These are phyloP conservation scores for Pythium insidiosum DNA, from an alignment of 352 stramenopile genomes.

Conservation along the genomic window DNA sequence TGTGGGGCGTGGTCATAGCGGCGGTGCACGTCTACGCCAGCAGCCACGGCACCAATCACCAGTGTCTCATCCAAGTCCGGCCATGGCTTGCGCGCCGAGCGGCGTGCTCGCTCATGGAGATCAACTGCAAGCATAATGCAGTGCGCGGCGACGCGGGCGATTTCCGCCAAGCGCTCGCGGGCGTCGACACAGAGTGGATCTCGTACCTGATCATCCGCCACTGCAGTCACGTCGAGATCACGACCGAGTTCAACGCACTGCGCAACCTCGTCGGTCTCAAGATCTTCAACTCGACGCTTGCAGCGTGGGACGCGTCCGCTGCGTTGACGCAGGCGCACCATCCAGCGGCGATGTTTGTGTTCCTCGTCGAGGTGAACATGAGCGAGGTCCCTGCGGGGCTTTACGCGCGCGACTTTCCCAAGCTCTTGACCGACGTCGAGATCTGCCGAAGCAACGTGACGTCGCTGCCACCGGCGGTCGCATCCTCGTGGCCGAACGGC, in stretches of 20 bases:
- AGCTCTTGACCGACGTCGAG: not conserved
- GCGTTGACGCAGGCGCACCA: constrained; percentile 15
- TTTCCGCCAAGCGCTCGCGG: not conserved
- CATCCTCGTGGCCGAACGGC: not conserved
- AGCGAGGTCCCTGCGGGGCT: not conserved
- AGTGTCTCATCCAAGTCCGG: not conserved
- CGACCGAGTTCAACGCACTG: constrained; percentile 15
- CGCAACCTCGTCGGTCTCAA: constrained; percentile 20
- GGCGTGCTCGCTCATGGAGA: constrained; percentile 4
- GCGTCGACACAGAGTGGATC: constrained; percentile 11
- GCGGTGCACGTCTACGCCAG: not conserved
- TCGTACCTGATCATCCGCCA: constrained; percentile 22
- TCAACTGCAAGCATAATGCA: no score
- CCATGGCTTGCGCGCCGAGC: constrained; percentile 1
- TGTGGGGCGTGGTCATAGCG: not conserved
- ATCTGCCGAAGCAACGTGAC: not conserved
- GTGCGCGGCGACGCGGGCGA: not conserved
- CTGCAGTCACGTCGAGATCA: constrained; percentile 19
- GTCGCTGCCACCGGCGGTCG: not conserved
- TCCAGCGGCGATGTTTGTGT: constrained; percentile 3
- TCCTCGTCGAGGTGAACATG: not conserved
- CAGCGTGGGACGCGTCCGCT: constrained; percentile 12
- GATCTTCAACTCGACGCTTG: constrained; percentile 31
- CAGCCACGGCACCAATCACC: not conserved
- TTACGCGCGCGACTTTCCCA: not conserved